Evolutionary conservation across 257 asterid genomes (phyloP).

Genomic region (Nicotiana noctiflora): DNA sequence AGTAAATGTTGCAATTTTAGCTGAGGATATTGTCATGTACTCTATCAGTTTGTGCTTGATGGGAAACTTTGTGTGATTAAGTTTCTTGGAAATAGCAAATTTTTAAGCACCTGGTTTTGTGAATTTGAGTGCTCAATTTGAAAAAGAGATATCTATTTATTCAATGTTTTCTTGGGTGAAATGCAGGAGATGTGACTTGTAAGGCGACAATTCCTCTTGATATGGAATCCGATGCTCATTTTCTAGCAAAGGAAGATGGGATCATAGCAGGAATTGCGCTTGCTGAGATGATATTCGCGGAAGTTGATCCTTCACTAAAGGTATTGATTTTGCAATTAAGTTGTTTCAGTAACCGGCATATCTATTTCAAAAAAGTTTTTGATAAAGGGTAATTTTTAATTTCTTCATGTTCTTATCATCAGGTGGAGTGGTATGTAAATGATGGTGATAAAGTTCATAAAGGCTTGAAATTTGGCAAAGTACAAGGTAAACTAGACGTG

Average conservation of each 20-base stretch:
- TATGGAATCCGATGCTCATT: slow-evolving; percentile 84
- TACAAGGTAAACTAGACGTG: slow-evolving; percentile 44
- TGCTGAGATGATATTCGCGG: slow-evolving; percentile 79
- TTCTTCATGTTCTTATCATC: slow-evolving; percentile 1
- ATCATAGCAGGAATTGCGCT: slow-evolving; percentile 87
- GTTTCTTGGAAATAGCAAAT: too few species aligned
- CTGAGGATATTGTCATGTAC: neutral
- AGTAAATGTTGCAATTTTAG: neutral
- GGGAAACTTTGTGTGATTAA: neutral
- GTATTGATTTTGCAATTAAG: slow-evolving; percentile 21
- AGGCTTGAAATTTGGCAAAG: slow-evolving; percentile 92
- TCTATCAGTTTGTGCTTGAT: neutral
- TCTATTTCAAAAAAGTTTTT: neutral
- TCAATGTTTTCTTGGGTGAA: slow-evolving; percentile 3
- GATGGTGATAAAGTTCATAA: slow-evolving; percentile 82
- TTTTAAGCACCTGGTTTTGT: neutral
- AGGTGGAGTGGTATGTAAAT: slow-evolving; percentile 75
- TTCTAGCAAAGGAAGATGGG: slow-evolving; percentile 92
- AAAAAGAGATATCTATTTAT: neutral
- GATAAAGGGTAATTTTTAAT: neutral
- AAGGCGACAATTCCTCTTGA: slow-evolving; percentile 87
- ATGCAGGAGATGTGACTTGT: slow-evolving; percentile 89
- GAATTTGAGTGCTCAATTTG: neutral
- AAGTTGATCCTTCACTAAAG: slow-evolving; percentile 85
- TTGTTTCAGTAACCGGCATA: neutral